Percentiles rank a stretch among this genome's conserved stretches.
Evolutionary conservation across 345 rosid genomes (phyloP).

Genomic region (Boechera retrofracta): DNA sequence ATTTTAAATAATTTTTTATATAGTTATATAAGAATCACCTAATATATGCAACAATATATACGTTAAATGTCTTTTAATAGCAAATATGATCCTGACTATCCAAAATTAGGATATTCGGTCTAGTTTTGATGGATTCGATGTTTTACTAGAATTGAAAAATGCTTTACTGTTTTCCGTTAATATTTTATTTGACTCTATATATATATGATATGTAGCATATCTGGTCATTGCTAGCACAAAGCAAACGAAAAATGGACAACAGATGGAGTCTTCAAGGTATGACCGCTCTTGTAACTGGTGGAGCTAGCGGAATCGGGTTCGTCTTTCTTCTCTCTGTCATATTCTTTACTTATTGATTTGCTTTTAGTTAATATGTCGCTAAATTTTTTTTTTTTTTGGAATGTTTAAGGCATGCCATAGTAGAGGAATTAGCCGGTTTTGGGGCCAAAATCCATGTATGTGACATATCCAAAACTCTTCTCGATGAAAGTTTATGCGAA

Average conservation of each 20-base stretch:
- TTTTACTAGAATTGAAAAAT: too few relatives aligned
- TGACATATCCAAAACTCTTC: conserved; percentile 20
- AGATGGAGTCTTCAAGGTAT: conserved; percentile 43
- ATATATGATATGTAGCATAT: background rate
- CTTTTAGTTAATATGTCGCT: background rate
- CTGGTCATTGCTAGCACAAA: background rate
- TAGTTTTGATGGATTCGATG: too few relatives aligned
- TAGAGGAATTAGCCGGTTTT: conserved; percentile 38
- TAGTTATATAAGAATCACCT: too few relatives aligned
- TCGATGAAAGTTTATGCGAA: conserved; percentile 33
- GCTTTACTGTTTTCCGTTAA: background rate
- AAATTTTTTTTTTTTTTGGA: background rate
- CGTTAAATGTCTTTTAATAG: too few relatives aligned
- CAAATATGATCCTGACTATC: too few relatives aligned
- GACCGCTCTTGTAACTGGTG: conserved; percentile 47
- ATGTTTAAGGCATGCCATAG: conserved; percentile 37
- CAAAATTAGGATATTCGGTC: too few relatives aligned
- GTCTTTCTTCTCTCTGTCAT: background rate
- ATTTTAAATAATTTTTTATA: too few relatives aligned
- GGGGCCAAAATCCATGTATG: conserved; percentile 37
- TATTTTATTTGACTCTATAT: background rate
- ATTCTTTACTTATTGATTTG: background rate
- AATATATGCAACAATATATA: too few relatives aligned
- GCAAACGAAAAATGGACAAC: conserved; percentile 21
- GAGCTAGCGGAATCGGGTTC: conserved; percentile 44